Evolutionary conservation across 2,329 filamentous ascomycete species (phyloP), one percentile per base, ranked within the genome.

Genomic region (Colletotrichum limetticola): DNA sequence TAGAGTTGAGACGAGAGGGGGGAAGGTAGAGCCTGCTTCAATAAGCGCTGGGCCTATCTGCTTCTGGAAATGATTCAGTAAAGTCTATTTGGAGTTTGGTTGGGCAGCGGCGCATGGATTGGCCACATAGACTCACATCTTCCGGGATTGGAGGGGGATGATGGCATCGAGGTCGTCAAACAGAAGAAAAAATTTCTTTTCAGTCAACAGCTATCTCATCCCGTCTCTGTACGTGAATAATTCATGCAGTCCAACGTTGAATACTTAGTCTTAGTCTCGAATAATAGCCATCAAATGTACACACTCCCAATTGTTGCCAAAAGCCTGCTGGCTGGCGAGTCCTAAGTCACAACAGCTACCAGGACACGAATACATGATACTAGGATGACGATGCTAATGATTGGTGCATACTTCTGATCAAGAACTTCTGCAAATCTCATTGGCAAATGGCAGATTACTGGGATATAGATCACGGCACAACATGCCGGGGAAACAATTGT

Each of bases 31-130:
- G 12, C 5, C 7, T 24, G n/a, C 8, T 24, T 28, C 6, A 16
- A 11, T 24, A 53, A 35, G 28, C 60, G 46, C 12, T 19, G 8
- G 24, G 60, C n/a, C 28, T 56, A 28, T 35, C 35, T 49, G 35
- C 56, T 61, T 49, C 55, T 24, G 26, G 11, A 35, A 28, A 67
- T 35, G 42, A 28, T 59, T 52, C 49, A 19, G 19, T 49, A 46
- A 28, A 67, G 22, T 60, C 49, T 49, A 56, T 65, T 56, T 56
- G 62, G 62, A 55, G 49, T 65, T 56, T 8, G 26, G 16, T 5
- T 16, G 30, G 62, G 22, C 14, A 49, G 19, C 46, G 61, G 61
- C 46, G n/a, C 28, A 53, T 24, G 46, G 46, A 28, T 11, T 26
- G 32, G 49, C 49, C 62, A 56, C 28, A 65, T 8, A 65, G 42